These are phyloP conservation scores for Sporothrix euskadiensis DNA, from an alignment of 2,329 filamentous ascomycete genomes.

Conservation along the genomic window DNA sequence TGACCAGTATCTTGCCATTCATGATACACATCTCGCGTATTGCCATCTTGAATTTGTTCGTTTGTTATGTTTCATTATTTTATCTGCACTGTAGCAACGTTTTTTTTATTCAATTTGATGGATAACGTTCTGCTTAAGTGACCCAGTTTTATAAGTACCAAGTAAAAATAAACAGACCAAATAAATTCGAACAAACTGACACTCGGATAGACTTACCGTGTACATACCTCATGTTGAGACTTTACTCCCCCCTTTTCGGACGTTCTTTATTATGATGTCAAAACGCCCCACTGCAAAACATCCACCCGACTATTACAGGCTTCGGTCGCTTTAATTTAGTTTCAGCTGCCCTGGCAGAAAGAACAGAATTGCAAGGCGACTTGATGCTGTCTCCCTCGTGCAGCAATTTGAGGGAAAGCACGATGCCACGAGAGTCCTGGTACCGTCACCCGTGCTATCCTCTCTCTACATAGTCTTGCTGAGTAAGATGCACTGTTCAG, in stretches of 20 bases:
- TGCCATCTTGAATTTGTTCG: not conserved
- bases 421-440: not conserved
- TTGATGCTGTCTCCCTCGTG: not conserved
- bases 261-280: no score
- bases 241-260: not conserved
- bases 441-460: not conserved
- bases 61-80: not conserved
- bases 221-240: not conserved
- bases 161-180: no score
- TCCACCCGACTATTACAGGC: not conserved
- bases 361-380: not conserved
- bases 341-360: not conserved
- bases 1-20: not conserved
- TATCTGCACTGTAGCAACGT: no score
- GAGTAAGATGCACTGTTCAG: no score
- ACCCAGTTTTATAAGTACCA: no score
- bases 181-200: no score
- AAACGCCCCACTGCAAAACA: not conserved
- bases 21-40: constrained; percentile 2
- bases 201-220: not conserved
- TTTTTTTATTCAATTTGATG: no score
- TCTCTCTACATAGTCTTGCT: not conserved
- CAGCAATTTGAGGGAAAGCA: no score
- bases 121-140: no score
- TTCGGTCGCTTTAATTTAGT: not conserved